Conservation (phyloP, 371 early-diverging fungal genomes). For the Zychaea mexicana region DNA sequence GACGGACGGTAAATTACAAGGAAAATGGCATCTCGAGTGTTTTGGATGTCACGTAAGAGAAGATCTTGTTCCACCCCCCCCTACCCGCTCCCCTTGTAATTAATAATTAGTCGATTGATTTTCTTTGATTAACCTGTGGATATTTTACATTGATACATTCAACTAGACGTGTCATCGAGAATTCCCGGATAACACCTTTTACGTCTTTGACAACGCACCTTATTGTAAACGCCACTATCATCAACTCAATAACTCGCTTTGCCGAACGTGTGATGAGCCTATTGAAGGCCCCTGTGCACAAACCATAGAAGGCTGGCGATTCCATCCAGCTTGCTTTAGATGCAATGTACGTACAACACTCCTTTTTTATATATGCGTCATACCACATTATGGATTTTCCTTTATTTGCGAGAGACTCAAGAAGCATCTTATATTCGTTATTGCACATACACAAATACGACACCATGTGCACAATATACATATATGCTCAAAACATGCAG, state of each 20-base stretch:
- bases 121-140: background rate
- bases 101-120: no score
- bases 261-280: conserved; percentile 73
- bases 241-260: conserved; percentile 78
- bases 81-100: no score
- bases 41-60: conserved; percentile 59
- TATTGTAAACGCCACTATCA: conserved; percentile 86
- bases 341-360: conserved; percentile 32
- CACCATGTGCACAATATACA: conserved; percentile 31
- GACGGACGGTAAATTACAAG: conserved; percentile 74
- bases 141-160: background rate
- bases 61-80: no score
- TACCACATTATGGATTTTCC: no score
- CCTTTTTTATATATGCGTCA: background rate
- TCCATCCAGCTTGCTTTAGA: conserved; percentile 49
- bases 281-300: conserved; percentile 89
- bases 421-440: background rate
- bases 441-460: conserved; percentile 38
- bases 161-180: conserved; percentile 65
- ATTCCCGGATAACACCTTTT: conserved; percentile 90
- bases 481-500: no score
- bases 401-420: no score
- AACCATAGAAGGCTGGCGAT: conserved; percentile 68
- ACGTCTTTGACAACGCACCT: conserved; percentile 81
- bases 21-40: conserved; percentile 76